Evolutionary conservation across 495 filamentous ascomycete species (phyloP).

Genomic region (Aspergillus egyptiacus): DNA sequence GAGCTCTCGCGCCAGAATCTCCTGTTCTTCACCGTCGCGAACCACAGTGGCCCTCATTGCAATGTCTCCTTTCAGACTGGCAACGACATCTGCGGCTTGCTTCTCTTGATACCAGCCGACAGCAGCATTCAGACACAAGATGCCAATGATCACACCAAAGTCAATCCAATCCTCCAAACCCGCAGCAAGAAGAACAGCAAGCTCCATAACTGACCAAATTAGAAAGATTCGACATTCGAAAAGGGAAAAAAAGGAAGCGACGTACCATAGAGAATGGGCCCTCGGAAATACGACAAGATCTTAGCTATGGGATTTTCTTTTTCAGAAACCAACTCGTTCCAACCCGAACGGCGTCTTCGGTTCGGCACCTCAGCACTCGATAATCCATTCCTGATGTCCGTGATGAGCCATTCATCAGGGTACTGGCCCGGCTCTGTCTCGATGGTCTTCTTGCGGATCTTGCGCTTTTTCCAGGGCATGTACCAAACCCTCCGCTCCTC

Average conservation of each 20-base stretch:
- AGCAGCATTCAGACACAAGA: conserved; percentile 65
- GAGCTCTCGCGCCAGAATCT: conserved; percentile 67
- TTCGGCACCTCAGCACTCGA: conserved; percentile 45
- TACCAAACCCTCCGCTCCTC: conserved; percentile 42
- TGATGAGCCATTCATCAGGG: conserved; percentile 66
- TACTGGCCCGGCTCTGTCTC: conserved; percentile 39
- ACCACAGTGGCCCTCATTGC: conserved; percentile 66
- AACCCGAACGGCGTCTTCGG: conserved; percentile 57
- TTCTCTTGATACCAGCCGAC: conserved; percentile 85
- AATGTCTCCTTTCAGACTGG: conserved; percentile 73
- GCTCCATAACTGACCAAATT: conserved; percentile 62
- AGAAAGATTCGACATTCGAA: conserved; percentile 8
- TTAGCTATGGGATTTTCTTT: conserved; percentile 69
- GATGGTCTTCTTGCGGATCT: conserved; percentile 41
- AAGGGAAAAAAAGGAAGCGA: background rate
- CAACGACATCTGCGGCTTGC: conserved; percentile 75
- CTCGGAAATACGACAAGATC: conserved; percentile 66
- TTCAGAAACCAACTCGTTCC: conserved; percentile 67
- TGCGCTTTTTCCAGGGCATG: conserved; percentile 52
- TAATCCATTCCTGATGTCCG: conserved; percentile 61
- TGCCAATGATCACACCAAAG: conserved; percentile 78
- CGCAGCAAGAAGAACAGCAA: conserved; percentile 68
- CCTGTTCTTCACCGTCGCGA: conserved; percentile 57
- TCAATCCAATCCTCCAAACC: conserved; percentile 75
- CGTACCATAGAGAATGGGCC: conserved; percentile 78